Evolutionary conservation across 495 filamentous ascomycete species (phyloP).

Genomic region (Neohortaea acidophila): DNA sequence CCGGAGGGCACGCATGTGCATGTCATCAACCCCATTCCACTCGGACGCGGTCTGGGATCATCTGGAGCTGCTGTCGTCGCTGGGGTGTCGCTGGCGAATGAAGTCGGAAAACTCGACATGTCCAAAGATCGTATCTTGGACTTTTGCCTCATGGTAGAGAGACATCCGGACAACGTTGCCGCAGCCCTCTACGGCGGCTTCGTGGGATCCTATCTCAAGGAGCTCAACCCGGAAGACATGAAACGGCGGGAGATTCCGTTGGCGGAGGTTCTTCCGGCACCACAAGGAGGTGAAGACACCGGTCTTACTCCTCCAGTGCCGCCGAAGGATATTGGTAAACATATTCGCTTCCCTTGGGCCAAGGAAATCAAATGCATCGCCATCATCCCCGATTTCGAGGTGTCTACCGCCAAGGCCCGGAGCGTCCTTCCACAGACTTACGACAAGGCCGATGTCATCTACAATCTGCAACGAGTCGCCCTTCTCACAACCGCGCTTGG

Average conservation of each 20-base stretch:
- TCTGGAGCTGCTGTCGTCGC: constrained; percentile 91
- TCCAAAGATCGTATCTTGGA: constrained; percentile 75
- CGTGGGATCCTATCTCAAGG: constrained; percentile 85
- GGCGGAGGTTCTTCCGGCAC: constrained; percentile 76
- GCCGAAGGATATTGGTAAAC: constrained; percentile 81
- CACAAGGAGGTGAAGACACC: constrained; percentile 76
- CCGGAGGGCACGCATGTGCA: constrained; percentile 77
- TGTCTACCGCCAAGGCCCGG: constrained; percentile 74
- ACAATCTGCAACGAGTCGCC: constrained; percentile 85
- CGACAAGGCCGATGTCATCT: constrained; percentile 64
- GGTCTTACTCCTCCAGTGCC: constrained; percentile 70
- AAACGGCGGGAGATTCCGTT: constrained; percentile 85
- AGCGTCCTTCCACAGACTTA: constrained; percentile 66
- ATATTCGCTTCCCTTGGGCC: constrained; percentile 81
- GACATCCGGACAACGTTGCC: constrained; percentile 93
- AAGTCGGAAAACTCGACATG: constrained; percentile 65
- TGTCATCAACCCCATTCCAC: constrained; percentile 82
- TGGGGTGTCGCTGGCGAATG: constrained; percentile 80
- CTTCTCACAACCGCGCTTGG: constrained; percentile 75
- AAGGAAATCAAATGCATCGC: constrained; percentile 87
- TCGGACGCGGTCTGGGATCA: constrained; percentile 78
- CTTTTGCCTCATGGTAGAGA: constrained; percentile 89
- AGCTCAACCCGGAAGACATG: constrained; percentile 69
- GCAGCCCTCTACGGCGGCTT: constrained; percentile 94
- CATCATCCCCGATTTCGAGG: constrained; percentile 88